Conservation (phyloP, 257 asterid species). For the Primulina eburnea region DNA sequence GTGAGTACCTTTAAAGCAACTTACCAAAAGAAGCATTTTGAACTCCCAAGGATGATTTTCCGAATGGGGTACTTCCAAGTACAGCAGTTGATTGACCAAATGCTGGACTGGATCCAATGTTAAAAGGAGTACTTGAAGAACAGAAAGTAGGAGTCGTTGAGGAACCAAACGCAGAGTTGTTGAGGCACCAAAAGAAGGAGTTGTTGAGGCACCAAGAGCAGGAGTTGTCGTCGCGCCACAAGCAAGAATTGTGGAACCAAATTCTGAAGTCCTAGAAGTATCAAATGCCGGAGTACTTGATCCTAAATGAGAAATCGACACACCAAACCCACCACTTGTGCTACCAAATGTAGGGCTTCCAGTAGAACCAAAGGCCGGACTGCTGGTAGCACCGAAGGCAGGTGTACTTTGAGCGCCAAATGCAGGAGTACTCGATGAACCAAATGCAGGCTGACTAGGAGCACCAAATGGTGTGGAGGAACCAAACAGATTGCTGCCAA, state of each 20-base stretch:
- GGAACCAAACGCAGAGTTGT: slow-evolving; percentile 42
- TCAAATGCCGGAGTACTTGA: slow-evolving; percentile 11
- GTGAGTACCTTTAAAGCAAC: slow-evolving; percentile 51
- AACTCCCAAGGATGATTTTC: slow-evolving; percentile 59
- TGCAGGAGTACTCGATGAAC: slow-evolving; percentile 58
- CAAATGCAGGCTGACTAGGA: slow-evolving; percentile 81
- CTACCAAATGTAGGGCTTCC: slow-evolving; percentile 53
- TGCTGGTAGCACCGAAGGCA: slow-evolving; percentile 53
- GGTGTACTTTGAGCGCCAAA: slow-evolving; percentile 59
- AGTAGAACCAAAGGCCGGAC: slow-evolving; percentile 71
- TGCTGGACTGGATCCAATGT: slow-evolving; percentile 57
- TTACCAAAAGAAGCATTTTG: slow-evolving; percentile 82
- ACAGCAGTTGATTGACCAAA: slow-evolving; percentile 68
- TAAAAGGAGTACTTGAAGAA: slow-evolving; percentile 52
- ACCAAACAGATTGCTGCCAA: slow-evolving; percentile 81
- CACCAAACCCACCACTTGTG: slow-evolving; percentile 58
- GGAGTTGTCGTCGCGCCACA: slow-evolving; percentile 50
- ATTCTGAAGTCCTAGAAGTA: slow-evolving; percentile 44
- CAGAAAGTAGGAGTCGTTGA: slow-evolving; percentile 43
- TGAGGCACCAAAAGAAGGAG: slow-evolving; percentile 68
- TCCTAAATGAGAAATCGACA: slow-evolving; percentile 55
- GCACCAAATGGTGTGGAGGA: slow-evolving; percentile 66
- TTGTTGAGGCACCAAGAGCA: slow-evolving; percentile 39
- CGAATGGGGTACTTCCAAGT: slow-evolving; percentile 65
- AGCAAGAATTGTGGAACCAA: slow-evolving; percentile 51